Evolutionary conservation across 2,329 filamentous ascomycete genomes (phyloP).

Genomic region (Trichoderma polysporum): DNA sequence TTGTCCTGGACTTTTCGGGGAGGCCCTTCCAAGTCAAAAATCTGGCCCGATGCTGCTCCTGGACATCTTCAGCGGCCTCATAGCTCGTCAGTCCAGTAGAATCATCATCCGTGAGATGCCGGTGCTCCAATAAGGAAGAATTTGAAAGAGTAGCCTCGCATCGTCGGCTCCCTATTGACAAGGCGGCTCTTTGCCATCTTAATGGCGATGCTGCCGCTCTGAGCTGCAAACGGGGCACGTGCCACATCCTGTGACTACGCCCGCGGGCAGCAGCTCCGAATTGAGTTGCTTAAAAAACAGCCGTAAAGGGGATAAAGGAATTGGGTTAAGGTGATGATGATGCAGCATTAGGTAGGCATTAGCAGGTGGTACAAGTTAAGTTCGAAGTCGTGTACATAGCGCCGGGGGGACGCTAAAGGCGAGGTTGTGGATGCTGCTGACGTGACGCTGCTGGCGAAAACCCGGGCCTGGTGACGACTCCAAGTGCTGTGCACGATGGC

Average conservation of each 20-base stretch:
- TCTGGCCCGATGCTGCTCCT: conserved; percentile 36
- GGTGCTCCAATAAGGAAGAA: conserved; percentile 30
- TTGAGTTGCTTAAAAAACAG: neutral
- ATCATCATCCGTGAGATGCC: conserved; percentile 30
- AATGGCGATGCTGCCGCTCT: neutral
- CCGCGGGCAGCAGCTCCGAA: neutral
- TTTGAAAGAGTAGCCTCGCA: conserved; percentile 1
- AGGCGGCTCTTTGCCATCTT: neutral
- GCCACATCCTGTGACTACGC: conserved; percentile 19
- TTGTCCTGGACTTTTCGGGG: conserved; percentile 3
- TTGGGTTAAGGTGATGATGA: neutral
- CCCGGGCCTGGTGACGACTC: neutral
- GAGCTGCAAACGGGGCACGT: conserved; percentile 3
- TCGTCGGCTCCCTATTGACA: neutral
- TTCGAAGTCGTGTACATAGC: neutral
- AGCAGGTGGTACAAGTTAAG: neutral
- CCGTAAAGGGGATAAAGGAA: neutral
- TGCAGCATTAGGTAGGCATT: neutral
- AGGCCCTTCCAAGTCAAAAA: conserved; percentile 38
- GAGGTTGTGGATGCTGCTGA: conserved; percentile 16
- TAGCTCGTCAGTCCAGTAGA: conserved; percentile 32
- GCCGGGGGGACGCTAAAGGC: neutral
- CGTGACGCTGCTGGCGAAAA: conserved; percentile 5
- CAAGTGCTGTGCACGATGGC: neutral
- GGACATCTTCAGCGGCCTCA: conserved; percentile 33